Conservation (phyloP, 116 monocot species). For the Trichopus zeylanicus region DNA sequence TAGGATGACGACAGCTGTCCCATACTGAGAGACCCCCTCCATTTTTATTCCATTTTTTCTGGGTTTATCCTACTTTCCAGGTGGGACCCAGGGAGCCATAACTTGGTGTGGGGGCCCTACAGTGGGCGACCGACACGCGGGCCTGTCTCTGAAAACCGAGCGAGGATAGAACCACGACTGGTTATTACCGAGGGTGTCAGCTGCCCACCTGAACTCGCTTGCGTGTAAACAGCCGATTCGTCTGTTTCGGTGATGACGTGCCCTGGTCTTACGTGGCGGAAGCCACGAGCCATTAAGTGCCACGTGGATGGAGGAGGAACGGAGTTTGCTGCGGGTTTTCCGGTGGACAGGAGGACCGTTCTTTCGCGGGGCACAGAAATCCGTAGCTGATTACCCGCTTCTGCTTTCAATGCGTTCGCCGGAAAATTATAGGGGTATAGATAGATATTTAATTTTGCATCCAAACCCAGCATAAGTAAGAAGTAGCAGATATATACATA, state of each 20-base stretch:
- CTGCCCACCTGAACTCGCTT: background rate
- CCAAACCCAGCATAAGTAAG: no score
- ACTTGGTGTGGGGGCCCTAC: conserved; percentile 6
- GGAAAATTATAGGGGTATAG: background rate
- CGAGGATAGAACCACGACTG: no score
- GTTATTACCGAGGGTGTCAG: background rate
- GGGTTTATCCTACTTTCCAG: background rate
- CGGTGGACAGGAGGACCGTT: background rate
- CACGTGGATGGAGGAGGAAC: background rate
- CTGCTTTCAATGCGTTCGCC: background rate
- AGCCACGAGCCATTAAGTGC: background rate
- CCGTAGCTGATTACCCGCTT: background rate
- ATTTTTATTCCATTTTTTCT: no score
- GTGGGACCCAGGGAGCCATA: no score
- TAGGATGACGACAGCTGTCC: background rate
- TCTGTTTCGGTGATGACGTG: background rate
- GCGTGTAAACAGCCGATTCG: background rate
- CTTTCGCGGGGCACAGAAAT: background rate
- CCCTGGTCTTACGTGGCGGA: no score
- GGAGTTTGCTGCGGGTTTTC: background rate
- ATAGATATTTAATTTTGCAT: no score
- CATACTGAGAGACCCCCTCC: no score
- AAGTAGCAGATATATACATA: no score
- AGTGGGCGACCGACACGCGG: conserved; percentile 37
- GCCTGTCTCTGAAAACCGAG: conserved; percentile 8